Evolutionary conservation across 768 basidiomycete species (phyloP).

Genomic region (Wakefieldia striispora): DNA sequence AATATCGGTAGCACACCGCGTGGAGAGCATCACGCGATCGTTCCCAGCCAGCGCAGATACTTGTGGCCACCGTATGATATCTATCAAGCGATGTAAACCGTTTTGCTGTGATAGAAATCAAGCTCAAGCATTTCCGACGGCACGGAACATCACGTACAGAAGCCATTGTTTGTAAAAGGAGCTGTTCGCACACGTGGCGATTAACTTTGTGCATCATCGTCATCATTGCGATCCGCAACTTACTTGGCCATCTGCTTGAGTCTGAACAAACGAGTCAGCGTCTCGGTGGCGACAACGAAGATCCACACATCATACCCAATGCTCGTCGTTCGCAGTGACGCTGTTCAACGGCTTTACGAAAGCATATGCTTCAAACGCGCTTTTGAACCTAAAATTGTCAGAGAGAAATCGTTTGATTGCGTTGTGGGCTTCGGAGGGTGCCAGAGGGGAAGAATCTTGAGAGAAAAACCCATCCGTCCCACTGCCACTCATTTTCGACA

Average conservation of each 20-base stretch:
- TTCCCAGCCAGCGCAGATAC: conserved; percentile 41
- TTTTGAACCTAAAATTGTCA: conserved; percentile 44
- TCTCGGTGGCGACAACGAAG: not conserved
- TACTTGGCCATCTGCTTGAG: conserved; percentile 52
- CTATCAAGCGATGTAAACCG: conserved; percentile 47
- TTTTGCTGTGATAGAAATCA: conserved; percentile 38
- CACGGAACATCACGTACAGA: conserved; percentile 27
- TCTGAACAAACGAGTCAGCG: conserved; percentile 27
- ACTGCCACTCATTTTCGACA: conserved; percentile 41
- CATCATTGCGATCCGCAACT: conserved; percentile 10
- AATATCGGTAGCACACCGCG: conserved; percentile 53
- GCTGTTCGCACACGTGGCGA: conserved; percentile 22
- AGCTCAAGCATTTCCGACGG: not conserved
- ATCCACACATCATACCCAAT: conserved; percentile 39
- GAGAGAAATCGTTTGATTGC: conserved; percentile 41
- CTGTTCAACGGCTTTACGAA: conserved; percentile 41
- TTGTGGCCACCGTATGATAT: conserved; percentile 45
- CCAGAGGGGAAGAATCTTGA: conserved; percentile 31
- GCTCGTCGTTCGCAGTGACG: conserved; percentile 35
- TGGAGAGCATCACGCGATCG: conserved; percentile 39
- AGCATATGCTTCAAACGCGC: conserved; percentile 42
- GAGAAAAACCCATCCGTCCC: conserved; percentile 45
- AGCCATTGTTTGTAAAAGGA: conserved; percentile 39
- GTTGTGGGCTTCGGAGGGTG: conserved; percentile 49
- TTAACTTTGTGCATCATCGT: conserved; percentile 5